Evolutionary conservation across 768 basidiomycete genomes (phyloP), one percentile per base, ranked within the genome.

Genomic region (Hygrophoropsis aurantiaca): DNA sequence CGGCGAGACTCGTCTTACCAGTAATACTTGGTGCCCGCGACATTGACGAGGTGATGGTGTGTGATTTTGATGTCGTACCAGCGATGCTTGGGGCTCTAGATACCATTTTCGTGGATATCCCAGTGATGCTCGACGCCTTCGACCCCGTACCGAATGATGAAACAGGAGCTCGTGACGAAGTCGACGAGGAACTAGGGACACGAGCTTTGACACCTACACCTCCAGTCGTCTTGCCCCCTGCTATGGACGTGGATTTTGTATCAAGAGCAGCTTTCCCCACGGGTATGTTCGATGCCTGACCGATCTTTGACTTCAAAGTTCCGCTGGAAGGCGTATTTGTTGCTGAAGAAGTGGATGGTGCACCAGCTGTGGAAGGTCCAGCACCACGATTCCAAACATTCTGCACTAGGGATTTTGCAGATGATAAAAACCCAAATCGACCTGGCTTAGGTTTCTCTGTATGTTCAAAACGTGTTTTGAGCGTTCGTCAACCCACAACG

Each of bases 321-420:
- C 27, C 42, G 11, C 41, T 48, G 4, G 53, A 11, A 21, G 46
- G 39, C 4, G 44, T 19, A 21, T 51, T 13, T 30, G 27, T 13
- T 30, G 27, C 27, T 30, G 27, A 6, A 30, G 7, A 6, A 6
- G 27, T 7, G 6, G 27, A 30, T 30, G 27, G 27, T 13, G 27
- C 27, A 30, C 7, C 30, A 9, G 58, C 42, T 41, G 60, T 70
- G 15, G 61, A 58, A 6, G 61, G 62, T 3, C 58, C 59, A 13
- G 62, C 67, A 20, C 75, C 79, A 53, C 84, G 73, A 55, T 80
- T 82, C 86, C 86, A 90, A 1, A 90, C 85, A 52, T 77, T 86
- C 55, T 76, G 72, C 4, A 90, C 87, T 3, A 90, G 68, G 1
- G 79, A 78, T 61, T 87, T 90, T 7, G 88, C 82, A 18, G 74